A percentile compares a stretch with the other conserved stretches of the same genome.
Evolutionary conservation across 768 basidiomycete genomes (phyloP).

Genomic region (Tylopilus balloui): DNA sequence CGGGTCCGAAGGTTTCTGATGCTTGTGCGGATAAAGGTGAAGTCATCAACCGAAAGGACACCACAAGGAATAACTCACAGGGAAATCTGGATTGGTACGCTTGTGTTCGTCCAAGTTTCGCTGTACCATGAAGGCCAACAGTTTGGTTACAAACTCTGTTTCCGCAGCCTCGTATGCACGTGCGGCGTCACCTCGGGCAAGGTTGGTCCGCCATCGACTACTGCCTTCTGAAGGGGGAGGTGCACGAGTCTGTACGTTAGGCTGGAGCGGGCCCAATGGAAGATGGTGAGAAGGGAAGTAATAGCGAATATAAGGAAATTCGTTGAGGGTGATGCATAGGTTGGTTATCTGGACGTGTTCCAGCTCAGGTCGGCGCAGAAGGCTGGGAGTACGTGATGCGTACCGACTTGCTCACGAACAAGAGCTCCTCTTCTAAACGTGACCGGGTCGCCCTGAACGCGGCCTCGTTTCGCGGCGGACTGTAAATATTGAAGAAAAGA

Average conservation of each 20-base stretch:
- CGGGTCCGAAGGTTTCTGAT: constrained; percentile 50
- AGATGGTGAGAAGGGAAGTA: constrained; percentile 79
- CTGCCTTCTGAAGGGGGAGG: constrained; percentile 61
- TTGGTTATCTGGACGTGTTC: constrained; percentile 66
- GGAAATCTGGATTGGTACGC: constrained; percentile 80
- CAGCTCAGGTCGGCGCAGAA: constrained; percentile 2
- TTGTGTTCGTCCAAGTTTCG: constrained; percentile 82
- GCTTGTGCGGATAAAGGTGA: not conserved
- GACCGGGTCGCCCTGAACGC: constrained; percentile 62
- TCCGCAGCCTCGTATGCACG: constrained; percentile 67
- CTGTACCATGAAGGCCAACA: constrained; percentile 86
- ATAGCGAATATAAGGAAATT: constrained; percentile 91
- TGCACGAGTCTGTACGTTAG: constrained; percentile 57
- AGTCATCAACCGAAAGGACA: not conserved
- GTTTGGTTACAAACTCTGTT: constrained; percentile 71
- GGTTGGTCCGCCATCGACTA: constrained; percentile 74
- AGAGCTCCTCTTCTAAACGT: constrained; percentile 83
- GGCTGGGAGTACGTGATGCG: not conserved
- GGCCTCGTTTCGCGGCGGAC: constrained; percentile 72
- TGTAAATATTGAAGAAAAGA: constrained; percentile 85
- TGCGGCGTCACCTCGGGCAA: constrained; percentile 68
- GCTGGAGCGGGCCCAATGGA: constrained; percentile 81
- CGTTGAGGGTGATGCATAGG: constrained; percentile 83
- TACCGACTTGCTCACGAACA: constrained; percentile 68
- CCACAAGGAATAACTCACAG: constrained; percentile 47